Evolutionary conservation across 2,329 filamentous ascomycete genomes (phyloP).

Genomic region (Fusarium subtropicale): DNA sequence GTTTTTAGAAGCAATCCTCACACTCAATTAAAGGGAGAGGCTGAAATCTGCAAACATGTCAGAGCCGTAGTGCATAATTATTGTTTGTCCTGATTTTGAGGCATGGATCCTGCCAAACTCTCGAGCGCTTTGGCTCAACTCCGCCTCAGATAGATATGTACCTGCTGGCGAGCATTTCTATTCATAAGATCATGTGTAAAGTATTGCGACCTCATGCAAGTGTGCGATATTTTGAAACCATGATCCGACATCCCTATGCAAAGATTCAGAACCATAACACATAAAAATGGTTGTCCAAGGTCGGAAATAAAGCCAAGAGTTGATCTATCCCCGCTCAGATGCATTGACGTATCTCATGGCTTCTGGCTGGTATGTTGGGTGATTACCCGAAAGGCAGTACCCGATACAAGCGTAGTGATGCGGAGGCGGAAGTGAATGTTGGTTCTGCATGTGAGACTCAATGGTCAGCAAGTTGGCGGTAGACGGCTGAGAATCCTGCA

Average conservation of each 20-base stretch:
- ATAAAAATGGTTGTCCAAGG: constrained; percentile 19
- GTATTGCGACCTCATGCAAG: neutral
- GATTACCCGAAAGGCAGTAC: constrained; percentile 18
- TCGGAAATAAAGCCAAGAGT: constrained; percentile 10
- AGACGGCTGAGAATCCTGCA: constrained; percentile 18
- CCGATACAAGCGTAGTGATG: constrained; percentile 5
- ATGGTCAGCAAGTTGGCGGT: constrained; percentile 18
- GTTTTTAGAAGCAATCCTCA: neutral
- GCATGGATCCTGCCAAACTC: neutral
- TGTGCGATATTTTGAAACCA: neutral
- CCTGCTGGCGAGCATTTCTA: neutral
- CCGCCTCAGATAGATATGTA: constrained; percentile 20
- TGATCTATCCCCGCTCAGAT: constrained; percentile 1
- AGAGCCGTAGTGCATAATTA: neutral
- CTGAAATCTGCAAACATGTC: neutral
- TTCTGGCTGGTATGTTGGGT: constrained; percentile 5
- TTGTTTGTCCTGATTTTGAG: neutral
- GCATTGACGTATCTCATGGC: constrained; percentile 10
- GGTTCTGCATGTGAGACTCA: constrained; percentile 24
- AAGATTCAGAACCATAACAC: neutral
- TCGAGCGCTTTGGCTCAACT: constrained; percentile 23
- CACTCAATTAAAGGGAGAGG: neutral
- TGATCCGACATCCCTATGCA: neutral
- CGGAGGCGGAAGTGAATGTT: constrained; percentile 7
- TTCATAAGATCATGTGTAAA: constrained; percentile 5